Conservation (phyloP, 352 stramenopile species). For the Pythium diclinum region DNA sequence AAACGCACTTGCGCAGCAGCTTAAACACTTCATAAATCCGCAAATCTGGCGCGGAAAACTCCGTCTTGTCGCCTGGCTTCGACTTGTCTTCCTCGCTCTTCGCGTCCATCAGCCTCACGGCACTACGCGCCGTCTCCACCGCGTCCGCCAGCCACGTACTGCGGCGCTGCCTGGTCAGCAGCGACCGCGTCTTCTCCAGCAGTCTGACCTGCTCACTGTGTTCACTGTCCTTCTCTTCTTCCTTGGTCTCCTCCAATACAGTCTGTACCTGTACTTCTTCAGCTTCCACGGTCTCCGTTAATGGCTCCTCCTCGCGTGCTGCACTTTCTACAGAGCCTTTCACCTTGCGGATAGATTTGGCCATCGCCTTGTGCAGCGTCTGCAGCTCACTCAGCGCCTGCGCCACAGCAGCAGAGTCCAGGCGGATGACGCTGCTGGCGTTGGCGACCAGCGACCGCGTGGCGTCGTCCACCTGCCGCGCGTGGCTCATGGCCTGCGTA, state of each 20-base stretch:
- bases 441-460: slow-evolving; percentile 27
- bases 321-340: slow-evolving; percentile 18
- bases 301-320: neutral
- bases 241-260: neutral
- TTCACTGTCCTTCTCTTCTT: neutral
- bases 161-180: slow-evolving; percentile 18
- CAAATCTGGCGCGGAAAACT: slow-evolving; percentile 6
- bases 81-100: neutral
- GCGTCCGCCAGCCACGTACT: slow-evolving; percentile 19
- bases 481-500: slow-evolving; percentile 28
- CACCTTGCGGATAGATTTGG: neutral
- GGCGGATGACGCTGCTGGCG: slow-evolving; percentile 6
- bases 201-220: slow-evolving; percentile 2
- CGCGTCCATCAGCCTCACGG: slow-evolving; percentile 7
- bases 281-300: neutral
- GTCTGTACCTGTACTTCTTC: neutral
- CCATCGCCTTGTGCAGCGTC: slow-evolving; percentile 25
- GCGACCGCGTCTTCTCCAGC: slow-evolving; percentile 5
- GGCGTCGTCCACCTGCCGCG: slow-evolving; percentile 28
- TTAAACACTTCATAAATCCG: slow-evolving; percentile 15
- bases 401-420: slow-evolving; percentile 22
- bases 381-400: slow-evolving; percentile 37
- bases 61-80: neutral
- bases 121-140: slow-evolving; percentile 12
- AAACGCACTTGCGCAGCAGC: slow-evolving; percentile 19